Evolutionary conservation across 108 stramenopile species (phyloP).

Genomic region (Cyclotella choctawhatcheeana): DNA sequence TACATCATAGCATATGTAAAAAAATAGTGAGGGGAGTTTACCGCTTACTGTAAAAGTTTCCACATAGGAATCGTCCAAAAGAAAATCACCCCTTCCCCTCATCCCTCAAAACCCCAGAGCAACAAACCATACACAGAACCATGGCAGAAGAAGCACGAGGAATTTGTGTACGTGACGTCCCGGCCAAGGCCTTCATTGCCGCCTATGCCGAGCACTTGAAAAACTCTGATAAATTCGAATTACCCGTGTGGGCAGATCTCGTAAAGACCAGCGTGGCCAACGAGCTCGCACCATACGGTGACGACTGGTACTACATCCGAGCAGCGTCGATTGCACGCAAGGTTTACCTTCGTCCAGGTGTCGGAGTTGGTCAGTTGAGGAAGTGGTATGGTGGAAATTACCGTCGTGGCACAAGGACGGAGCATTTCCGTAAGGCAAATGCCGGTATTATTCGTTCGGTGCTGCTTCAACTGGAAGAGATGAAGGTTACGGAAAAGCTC

Average conservation of each 20-base stretch:
- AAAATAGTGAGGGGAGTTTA: too few species aligned
- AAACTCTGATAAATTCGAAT: slow-evolving; percentile 97
- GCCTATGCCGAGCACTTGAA: slow-evolving; percentile 99
- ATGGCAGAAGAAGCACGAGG: slow-evolving; percentile 87
- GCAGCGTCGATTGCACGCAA: slow-evolving; percentile 98
- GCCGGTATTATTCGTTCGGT: slow-evolving; percentile 95
- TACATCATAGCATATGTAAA: too few species aligned
- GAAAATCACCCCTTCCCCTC: neutral
- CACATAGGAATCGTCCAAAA: too few species aligned
- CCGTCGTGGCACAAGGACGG: slow-evolving; percentile 89
- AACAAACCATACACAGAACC: too few species aligned
- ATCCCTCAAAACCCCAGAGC: neutral
- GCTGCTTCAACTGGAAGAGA: slow-evolving; percentile 93
- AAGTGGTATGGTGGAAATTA: slow-evolving; percentile 97
- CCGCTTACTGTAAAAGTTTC: too few species aligned
- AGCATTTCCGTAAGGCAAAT: slow-evolving; percentile 94
- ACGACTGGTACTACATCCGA: slow-evolving; percentile 99
- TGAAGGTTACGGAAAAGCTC: slow-evolving; percentile 93
- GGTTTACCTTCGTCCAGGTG: slow-evolving; percentile 96
- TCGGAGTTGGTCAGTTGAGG: slow-evolving; percentile 95
- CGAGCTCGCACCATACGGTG: slow-evolving; percentile 98
- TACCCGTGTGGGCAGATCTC: slow-evolving; percentile 97
- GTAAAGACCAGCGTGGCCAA: slow-evolving; percentile 98
- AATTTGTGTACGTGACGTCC: slow-evolving; percentile 92
- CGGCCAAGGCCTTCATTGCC: slow-evolving; percentile 86